Base-by-base conservation (phyloP, 2,329 filamentous ascomycete genomes). In the Neonectria punicea region DNA sequence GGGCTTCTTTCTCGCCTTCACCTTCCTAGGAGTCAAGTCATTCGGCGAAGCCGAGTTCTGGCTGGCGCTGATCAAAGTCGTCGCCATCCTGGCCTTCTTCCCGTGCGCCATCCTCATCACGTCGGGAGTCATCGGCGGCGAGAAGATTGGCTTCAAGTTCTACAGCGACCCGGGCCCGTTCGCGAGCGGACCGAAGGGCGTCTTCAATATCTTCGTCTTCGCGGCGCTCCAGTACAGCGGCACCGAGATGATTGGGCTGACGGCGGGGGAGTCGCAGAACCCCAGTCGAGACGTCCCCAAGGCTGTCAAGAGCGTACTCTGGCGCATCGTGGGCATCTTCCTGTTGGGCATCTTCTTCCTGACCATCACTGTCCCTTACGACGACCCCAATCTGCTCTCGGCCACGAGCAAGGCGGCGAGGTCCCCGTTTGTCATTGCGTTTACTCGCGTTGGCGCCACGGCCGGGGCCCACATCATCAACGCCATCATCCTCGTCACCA, bases 331-430 rank as follows among this genome's bases (percentile, higher is more conserved):
- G 10, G 66, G 74, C 55, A 80, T 86, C 63, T 86, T 85, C 70
- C 79, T 85, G 69, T 81, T 83, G 43, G 76, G 79, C 46, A 83
- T 84, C 22, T 84, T 86, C 73, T 84, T 86, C 73, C 83, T 84
- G 53, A 83, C 85, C 13, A 79, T 89, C 14, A 82, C 85, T 0
- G 84, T 85, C 34, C 84, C 86, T 1, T 87, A 84, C 69, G 82
- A 87, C 60, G 83, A 85, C 8, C 74, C 75, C 80, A 79, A 80
- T 5, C 79, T 88, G 0, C 78, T 86, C n/a, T 82, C 81, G 25
- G 80, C 80, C 1, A 71, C 69, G 6, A 84, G 83, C 46, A 81
- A 83, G 58, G 82, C 83, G 3, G 79, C 86, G 9, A 82, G 83
- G 65, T 85, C 83, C 1, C 83, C 84, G 0, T 83, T 86, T 69